Percentiles rank a stretch among this genome's conserved stretches.
Conservation (phyloP, 2,329 filamentous ascomycete species). For the Diaporthe velutina region DNA sequence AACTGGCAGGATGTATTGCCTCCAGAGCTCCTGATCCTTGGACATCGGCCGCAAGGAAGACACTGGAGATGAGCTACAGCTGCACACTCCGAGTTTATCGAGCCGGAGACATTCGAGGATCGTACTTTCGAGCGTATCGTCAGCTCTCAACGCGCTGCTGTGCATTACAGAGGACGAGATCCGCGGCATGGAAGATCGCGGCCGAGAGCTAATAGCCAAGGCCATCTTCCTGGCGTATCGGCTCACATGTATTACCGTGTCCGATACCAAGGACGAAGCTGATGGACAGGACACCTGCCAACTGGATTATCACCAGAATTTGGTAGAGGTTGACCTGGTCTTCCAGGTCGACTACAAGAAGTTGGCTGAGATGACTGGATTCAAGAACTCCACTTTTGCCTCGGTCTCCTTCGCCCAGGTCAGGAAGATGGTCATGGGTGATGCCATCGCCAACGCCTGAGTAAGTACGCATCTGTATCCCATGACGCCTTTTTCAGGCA, state of each 20-base stretch:
- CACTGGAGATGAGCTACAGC: too few relatives aligned
- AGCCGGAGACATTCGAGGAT: too few relatives aligned
- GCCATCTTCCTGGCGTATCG: slow-evolving; percentile 32
- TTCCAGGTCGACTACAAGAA: too few relatives aligned
- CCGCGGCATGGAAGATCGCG: slow-evolving; percentile 18
- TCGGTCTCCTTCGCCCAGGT: too few relatives aligned
- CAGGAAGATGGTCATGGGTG: too few relatives aligned
- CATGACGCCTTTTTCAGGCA: background rate
- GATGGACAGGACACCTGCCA: slow-evolving; percentile 32
- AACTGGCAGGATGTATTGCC: too few relatives aligned
- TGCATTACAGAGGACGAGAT: slow-evolving; percentile 4
- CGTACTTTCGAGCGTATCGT: too few relatives aligned
- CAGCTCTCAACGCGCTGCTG: slow-evolving; percentile 9
- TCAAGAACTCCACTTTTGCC: too few relatives aligned
- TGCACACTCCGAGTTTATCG: too few relatives aligned
- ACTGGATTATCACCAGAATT: slow-evolving; percentile 29
- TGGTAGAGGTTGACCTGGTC: background rate
- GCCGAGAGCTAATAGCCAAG: slow-evolving; percentile 34
- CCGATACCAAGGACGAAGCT: background rate
- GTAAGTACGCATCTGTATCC: background rate
- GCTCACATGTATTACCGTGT: slow-evolving; percentile 21
- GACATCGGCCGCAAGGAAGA: too few relatives aligned
- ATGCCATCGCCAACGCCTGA: background rate
- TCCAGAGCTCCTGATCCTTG: too few relatives aligned
- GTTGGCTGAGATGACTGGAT: too few relatives aligned